These are phyloP conservation scores for Rhytidiadelphus loreus DNA, from an alignment of 225 moss, liverwort and hornwort genomes.

Conservation along the genomic window DNA sequence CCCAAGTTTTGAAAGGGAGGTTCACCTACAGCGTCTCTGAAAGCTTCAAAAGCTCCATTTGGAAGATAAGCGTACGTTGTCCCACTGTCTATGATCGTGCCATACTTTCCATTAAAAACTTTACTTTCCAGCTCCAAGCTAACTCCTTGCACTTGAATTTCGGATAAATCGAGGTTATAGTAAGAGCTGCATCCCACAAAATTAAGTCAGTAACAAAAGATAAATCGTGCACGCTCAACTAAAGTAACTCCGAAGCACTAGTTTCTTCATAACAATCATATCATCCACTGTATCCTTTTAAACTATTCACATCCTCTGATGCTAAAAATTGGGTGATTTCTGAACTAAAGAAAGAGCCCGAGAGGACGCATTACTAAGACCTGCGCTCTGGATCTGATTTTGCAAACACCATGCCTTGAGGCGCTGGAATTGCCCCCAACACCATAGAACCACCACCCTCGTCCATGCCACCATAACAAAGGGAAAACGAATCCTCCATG, in stretches of 20 bases:
- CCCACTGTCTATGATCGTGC: slow-evolving; percentile 95
- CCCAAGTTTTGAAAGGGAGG: not conserved
- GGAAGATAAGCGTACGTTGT: slow-evolving; percentile 96
- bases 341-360: not conserved
- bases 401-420: slow-evolving; percentile 65
- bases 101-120: slow-evolving; percentile 70
- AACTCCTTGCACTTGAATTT: slow-evolving; percentile 78
- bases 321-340: not conserved
- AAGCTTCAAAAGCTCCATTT: slow-evolving; percentile 63
- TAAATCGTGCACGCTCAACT: not conserved
- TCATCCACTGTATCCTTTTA: not conserved
- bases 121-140: slow-evolving; percentile 50
- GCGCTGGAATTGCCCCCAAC: slow-evolving; percentile 63
- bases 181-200: slow-evolving; percentile 61
- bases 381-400: slow-evolving; percentile 77
- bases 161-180: slow-evolving; percentile 80
- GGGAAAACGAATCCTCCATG: slow-evolving; percentile 82
- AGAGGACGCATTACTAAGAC: slow-evolving; percentile 6
- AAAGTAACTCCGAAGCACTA: not conserved
- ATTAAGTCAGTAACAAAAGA: not conserved
- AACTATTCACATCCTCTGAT: not conserved
- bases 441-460: slow-evolving; percentile 92
- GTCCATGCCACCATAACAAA: slow-evolving; percentile 98
- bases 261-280: not conserved
- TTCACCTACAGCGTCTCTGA: slow-evolving; percentile 69